phyloP scores from a whole-genome alignment of 768 basidiomycete species.

The Leccinum boreale region DNA sequence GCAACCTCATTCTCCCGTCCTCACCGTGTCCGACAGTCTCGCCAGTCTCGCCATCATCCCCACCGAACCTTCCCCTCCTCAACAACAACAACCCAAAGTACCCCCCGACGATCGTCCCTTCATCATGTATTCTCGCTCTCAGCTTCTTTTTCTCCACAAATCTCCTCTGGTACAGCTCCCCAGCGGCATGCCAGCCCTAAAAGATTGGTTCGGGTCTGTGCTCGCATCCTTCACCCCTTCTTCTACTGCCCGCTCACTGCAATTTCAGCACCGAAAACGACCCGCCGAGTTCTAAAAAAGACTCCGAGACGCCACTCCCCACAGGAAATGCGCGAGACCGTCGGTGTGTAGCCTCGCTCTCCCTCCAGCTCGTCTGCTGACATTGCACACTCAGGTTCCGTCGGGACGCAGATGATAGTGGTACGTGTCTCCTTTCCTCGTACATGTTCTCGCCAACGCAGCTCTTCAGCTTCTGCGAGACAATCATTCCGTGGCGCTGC shows the following conservation, averaged over 20 bases:
- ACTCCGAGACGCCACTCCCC: constrained; percentile 52
- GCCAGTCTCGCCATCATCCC: constrained; percentile 32
- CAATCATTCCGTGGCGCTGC: constrained; percentile 63
- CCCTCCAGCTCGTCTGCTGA: constrained; percentile 6
- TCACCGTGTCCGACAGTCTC: constrained; percentile 31
- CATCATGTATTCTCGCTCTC: constrained; percentile 64
- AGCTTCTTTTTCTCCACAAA: constrained; percentile 63
- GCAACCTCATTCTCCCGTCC: constrained; percentile 19
- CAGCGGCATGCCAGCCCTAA: constrained; percentile 73
- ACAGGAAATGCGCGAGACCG: constrained; percentile 59
- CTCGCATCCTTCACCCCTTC: constrained; percentile 12
- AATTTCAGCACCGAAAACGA: constrained; percentile 45
- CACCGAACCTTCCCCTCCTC: constrained; percentile 5
- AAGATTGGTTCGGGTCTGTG: constrained; percentile 86
- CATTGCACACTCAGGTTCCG: constrained; percentile 51
- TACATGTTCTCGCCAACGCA: constrained; percentile 3
- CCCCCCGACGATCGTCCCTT: constrained; percentile 38
- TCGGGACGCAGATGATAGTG: constrained; percentile 72
- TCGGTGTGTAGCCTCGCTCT: constrained; percentile 43
- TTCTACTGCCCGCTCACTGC: constrained; percentile 18
- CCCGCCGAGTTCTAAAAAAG: constrained; percentile 48
- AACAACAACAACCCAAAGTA: constrained; percentile 7
- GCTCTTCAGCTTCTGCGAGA: constrained; percentile 50
- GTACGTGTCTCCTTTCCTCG: constrained; percentile 35
- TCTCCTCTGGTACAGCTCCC: constrained; percentile 77